Percentiles rank a stretch among this genome's conserved stretches.
These are phyloP conservation scores for Bipolaris oryzae DNA, from an alignment of 2,329 filamentous ascomycete species.

Conservation along the genomic window DNA sequence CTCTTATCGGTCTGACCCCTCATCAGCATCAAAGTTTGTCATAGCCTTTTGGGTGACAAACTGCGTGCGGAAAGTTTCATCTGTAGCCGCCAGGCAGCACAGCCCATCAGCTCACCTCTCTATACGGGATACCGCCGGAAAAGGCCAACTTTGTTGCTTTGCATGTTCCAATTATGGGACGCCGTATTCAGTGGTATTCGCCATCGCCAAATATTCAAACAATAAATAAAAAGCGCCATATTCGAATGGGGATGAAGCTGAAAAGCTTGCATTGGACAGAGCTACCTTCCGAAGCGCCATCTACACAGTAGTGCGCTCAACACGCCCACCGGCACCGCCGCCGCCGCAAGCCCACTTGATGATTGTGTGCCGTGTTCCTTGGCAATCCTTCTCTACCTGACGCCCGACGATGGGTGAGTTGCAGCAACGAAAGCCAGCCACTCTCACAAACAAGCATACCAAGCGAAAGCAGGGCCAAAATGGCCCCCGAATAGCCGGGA, in stretches of 20 bases:
- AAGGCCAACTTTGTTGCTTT: background rate
- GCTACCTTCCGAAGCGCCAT: conserved; percentile 9
- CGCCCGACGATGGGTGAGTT: conserved; percentile 2
- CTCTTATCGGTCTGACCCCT: background rate
- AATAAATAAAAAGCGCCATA: background rate
- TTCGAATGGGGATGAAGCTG: background rate
- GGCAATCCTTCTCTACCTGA: conserved; percentile 4
- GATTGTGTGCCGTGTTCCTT: conserved; percentile 10
- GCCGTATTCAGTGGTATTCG: background rate
- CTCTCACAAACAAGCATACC: conserved; percentile 22
- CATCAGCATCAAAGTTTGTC: background rate
- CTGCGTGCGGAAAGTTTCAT: background rate
- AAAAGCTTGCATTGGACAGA: conserved; percentile 8
- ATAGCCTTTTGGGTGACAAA: background rate
- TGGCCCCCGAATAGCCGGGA: conserved; percentile 4
- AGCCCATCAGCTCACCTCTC: background rate
- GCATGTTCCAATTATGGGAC: background rate
- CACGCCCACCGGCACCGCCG: background rate
- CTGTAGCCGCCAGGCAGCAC: background rate
- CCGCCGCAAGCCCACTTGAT: conserved; percentile 8
- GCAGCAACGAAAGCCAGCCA: conserved; percentile 2
- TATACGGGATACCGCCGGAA: background rate
- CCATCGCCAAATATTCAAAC: conserved; percentile 4
- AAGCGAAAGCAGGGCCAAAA: conserved; percentile 13
- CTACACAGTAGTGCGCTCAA: background rate